Percentiles rank a stretch among this genome's conserved stretches.
Conservation (phyloP, 225 moss, liverwort and hornwort species). For the Antitrichia curtipendula region DNA sequence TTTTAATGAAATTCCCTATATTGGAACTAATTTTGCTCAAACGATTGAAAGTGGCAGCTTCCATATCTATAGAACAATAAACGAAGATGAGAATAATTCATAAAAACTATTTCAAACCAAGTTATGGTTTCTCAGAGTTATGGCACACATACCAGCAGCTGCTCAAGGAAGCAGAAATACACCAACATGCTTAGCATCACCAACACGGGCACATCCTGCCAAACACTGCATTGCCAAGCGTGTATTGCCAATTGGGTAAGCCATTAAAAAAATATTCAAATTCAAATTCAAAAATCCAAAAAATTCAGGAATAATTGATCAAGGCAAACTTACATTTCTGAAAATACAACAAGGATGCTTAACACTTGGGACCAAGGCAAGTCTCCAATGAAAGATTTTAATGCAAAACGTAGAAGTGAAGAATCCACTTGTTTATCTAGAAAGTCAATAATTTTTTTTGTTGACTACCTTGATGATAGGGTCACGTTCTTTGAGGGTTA, state of each 20-base stretch:
- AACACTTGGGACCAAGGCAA: neutral
- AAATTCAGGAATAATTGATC: neutral
- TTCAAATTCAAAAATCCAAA: neutral
- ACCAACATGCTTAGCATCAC: constrained; percentile 55
- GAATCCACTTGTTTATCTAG: neutral
- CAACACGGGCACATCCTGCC: constrained; percentile 44
- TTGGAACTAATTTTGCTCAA: neutral
- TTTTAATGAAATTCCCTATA: no score
- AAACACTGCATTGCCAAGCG: no score
- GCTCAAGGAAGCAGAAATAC: constrained; percentile 54
- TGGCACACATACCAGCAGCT: constrained; percentile 24
- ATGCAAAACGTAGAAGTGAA: neutral
- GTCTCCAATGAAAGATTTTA: fast-evolving
- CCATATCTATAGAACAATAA: no score
- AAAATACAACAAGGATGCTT: fast-evolving
- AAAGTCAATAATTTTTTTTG: neutral
- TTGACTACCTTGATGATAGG: neutral
- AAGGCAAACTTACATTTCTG: neutral
- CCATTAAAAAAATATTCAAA: neutral
- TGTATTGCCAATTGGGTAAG: neutral
- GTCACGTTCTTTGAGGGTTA: neutral
- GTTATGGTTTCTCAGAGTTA: neutral
- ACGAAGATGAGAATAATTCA: no score
- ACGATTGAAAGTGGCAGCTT: neutral
- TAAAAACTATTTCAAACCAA: neutral